phyloP scores from a whole-genome alignment of 2,329 filamentous ascomycete genomes.

The Talaromyces sp. region DNA sequence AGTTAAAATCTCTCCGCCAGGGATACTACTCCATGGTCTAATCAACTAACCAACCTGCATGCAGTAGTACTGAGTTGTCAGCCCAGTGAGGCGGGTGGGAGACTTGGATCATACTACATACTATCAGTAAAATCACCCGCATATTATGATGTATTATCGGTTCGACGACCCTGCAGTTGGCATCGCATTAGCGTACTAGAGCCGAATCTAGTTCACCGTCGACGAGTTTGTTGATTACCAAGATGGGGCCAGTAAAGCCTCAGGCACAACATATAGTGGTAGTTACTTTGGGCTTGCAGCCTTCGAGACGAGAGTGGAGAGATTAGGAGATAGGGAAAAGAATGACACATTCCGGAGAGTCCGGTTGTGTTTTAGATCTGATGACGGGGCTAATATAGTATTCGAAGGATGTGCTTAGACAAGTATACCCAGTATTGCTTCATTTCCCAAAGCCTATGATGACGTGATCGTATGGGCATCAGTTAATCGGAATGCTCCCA shows the following conservation, averaged over 20 bases:
- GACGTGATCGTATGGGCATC: not conserved
- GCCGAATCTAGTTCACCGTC: not conserved
- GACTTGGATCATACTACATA: not conserved
- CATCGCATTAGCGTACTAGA: not conserved
- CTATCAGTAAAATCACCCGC: not conserved
- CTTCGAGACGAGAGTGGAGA: not conserved
- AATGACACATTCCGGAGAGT: not conserved
- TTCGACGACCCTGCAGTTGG: not conserved
- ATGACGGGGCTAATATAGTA: not conserved
- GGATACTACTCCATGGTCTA: not conserved
- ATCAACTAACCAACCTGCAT: not conserved
- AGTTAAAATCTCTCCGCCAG: not conserved
- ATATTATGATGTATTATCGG: not conserved
- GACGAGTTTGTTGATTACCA: not conserved
- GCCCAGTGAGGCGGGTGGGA: constrained; percentile 7
- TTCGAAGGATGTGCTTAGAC: no score
- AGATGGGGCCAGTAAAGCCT: not conserved
- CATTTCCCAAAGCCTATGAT: not conserved
- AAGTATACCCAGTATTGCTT: not conserved
- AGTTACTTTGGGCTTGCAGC: not conserved
- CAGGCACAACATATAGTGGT: not conserved
- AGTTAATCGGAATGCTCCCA: not conserved
- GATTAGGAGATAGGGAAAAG: not conserved
- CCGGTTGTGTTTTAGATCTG: not conserved
- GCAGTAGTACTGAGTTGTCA: constrained; percentile 15